Conservation (phyloP, 257 asterid genomes). For the Verbascum thapsus region DNA sequence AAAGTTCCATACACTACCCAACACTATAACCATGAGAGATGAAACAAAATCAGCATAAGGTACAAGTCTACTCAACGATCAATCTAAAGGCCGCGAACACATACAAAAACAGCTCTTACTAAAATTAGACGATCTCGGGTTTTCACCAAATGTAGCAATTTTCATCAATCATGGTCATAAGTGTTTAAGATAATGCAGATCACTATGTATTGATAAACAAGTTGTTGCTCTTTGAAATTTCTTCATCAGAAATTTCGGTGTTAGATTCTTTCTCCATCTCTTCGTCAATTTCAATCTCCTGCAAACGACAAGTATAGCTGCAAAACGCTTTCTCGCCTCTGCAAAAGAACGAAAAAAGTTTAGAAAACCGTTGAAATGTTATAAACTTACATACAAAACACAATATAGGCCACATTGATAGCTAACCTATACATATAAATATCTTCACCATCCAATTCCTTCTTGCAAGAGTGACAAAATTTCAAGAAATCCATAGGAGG, state of each 20-base stretch:
- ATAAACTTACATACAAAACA: too few relatives aligned
- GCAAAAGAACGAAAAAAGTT: conserved; percentile 33
- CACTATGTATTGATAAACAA: conserved; percentile 39
- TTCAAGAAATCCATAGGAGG: conserved; percentile 66
- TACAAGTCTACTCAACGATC: conserved; percentile 28
- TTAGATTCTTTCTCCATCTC: conserved; percentile 47
- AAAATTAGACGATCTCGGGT: conserved; percentile 43
- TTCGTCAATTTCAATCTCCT: conserved; percentile 73
- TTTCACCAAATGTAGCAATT: conserved; percentile 34
- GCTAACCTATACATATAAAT: conserved; percentile 85
- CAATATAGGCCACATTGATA: conserved; percentile 1
- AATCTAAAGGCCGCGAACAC: conserved; percentile 50
- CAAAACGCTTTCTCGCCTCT: conserved; percentile 95
- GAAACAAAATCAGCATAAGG: conserved; percentile 43
- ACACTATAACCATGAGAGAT: conserved; percentile 45
- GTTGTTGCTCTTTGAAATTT: conserved; percentile 44
- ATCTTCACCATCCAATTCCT: conserved; percentile 84
- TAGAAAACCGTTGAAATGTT: not conserved
- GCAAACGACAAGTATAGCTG: conserved; percentile 72
- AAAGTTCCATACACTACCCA: not conserved
- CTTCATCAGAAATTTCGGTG: conserved; percentile 34
- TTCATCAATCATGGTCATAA: conserved; percentile 50
- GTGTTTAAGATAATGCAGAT: conserved; percentile 28
- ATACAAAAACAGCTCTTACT: conserved; percentile 53
- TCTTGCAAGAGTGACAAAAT: conserved; percentile 74